Evolutionary conservation across 768 basidiomycete species (phyloP).

Genomic region (Amanita thiersii): DNA sequence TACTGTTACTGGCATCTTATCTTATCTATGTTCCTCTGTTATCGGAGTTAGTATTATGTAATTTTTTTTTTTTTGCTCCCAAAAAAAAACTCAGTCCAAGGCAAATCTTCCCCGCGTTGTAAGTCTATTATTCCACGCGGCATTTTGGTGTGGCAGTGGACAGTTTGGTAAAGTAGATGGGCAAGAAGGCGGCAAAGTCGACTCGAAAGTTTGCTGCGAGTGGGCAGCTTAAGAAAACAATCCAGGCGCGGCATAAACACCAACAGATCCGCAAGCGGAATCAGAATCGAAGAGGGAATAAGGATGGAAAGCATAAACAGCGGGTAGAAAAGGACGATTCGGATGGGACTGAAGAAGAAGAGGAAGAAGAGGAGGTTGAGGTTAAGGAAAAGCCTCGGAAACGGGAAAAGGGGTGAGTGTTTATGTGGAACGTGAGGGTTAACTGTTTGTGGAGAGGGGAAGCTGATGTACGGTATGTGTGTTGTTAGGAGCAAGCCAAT

Average conservation of each 20-base stretch:
- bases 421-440: too few species aligned
- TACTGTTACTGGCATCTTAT: too few species aligned
- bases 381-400: constrained; percentile 17
- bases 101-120: too few species aligned
- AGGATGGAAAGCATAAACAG: constrained; percentile 21
- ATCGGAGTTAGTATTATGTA: too few species aligned
- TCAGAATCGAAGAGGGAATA: constrained; percentile 46
- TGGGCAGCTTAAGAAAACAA: constrained; percentile 82
- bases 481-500: constrained; percentile 35
- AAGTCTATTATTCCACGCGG: too few species aligned
- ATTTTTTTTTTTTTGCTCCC: too few species aligned
- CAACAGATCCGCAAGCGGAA: constrained; percentile 69
- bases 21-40: too few species aligned
- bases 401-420: not conserved
- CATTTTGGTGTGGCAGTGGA: too few species aligned
- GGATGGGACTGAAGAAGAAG: constrained; percentile 18
- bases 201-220: constrained; percentile 84
- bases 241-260: constrained; percentile 75
- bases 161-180: constrained; percentile 19
- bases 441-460: too few species aligned
- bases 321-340: not conserved
- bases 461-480: not conserved
- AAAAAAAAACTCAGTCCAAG: too few species aligned
- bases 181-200: constrained; percentile 64
- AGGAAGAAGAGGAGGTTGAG: constrained; percentile 26